Evolutionary conservation across 2,329 filamentous ascomycete genomes (phyloP), one percentile per base, ranked within the genome.

Genomic region (Pseudogymnoascus sp.): DNA sequence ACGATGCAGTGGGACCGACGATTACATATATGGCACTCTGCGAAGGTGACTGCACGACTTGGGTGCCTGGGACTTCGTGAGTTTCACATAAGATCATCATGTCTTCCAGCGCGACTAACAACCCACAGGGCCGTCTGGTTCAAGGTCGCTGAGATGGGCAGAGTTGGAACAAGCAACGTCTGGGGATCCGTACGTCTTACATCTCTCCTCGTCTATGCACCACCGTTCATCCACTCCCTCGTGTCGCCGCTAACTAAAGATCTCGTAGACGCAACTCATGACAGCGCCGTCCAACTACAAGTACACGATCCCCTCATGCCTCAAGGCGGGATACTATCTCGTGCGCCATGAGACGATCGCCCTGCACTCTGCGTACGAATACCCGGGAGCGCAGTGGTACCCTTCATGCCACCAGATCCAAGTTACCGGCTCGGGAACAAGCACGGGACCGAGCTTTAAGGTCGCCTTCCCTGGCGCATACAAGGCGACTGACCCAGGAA

Each of bases 1-100:
- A 84, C 64, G 74, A 53, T 53, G 47, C 25, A 53, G 47, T 81
- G 31, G 83, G 83, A 0, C 82, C 83, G 0, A 71, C 80, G 1
- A 75, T 85, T 63, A 85, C 83, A 0, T 85, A 85, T 69, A 83
- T 86, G 82, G 83, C 83, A 4, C 75, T 76, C 35, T 86, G 84
- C 71, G 78, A 80, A 47, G 70, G 73, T 0, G 77, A 81, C 1
- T 84, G 82, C 70, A 77, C 78, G 62, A 73, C 74, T 62, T 84
- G 77, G 69, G 71, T 76, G 63, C 82, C 82, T 5, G 78, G 76
- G 0, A 77, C 73, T 7, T 70, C 69, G 74, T 77, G 66, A 63
- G 73, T 68, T 23, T 16, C 47, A 53, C 47, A 53, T 53, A 25
- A 31, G 16, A 28, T 10, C 47, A 11, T 16, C 8, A 53, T 53